These are phyloP conservation scores for Nigrograna mackinnonii DNA, from an alignment of 2,329 filamentous ascomycete species.

Conservation along the genomic window DNA sequence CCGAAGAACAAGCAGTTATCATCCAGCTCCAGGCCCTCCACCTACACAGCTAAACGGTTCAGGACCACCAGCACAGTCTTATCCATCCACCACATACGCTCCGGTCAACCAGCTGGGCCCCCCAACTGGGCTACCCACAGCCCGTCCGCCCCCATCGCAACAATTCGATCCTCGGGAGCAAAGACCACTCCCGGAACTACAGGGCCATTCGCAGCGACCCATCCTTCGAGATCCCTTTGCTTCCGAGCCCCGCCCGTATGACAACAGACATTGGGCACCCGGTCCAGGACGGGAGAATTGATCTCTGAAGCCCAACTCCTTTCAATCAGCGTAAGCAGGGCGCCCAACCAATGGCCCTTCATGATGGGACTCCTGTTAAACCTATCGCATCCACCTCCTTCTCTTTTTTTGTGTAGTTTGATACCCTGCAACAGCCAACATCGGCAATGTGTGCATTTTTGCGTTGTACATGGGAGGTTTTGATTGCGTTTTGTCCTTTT, in stretches of 20 bases:
- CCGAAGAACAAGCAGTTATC: slow-evolving; percentile 40
- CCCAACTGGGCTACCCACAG: too few species aligned
- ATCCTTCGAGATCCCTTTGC: slow-evolving; percentile 20
- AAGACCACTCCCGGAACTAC: slow-evolving; percentile 10
- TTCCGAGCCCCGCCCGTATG: slow-evolving; percentile 21
- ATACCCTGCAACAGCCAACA: slow-evolving; percentile 12
- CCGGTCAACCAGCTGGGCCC: slow-evolving; percentile 16
- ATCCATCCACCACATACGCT: slow-evolving; percentile 20
- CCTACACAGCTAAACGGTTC: slow-evolving; percentile 22
- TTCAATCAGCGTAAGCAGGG: not conserved
- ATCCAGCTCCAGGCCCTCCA: slow-evolving; percentile 27
- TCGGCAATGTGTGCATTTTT: slow-evolving; percentile 6
- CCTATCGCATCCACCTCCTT: not conserved
- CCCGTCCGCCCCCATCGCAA: slow-evolving; percentile 15
- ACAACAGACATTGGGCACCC: slow-evolving; percentile 26
- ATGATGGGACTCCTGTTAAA: not conserved
- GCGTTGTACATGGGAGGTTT: not conserved
- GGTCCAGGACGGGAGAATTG: slow-evolving; percentile 13
- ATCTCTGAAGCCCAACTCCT: not conserved
- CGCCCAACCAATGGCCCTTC: not conserved
- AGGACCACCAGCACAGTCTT: slow-evolving; percentile 19
- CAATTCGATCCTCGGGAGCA: slow-evolving; percentile 14
- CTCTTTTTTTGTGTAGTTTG: slow-evolving; percentile 10
- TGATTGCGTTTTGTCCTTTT: not conserved
- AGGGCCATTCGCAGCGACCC: slow-evolving; percentile 13